Base-by-base conservation (phyloP, 2,329 filamentous ascomycete genomes). In the Bretziella fagacearum region DNA sequence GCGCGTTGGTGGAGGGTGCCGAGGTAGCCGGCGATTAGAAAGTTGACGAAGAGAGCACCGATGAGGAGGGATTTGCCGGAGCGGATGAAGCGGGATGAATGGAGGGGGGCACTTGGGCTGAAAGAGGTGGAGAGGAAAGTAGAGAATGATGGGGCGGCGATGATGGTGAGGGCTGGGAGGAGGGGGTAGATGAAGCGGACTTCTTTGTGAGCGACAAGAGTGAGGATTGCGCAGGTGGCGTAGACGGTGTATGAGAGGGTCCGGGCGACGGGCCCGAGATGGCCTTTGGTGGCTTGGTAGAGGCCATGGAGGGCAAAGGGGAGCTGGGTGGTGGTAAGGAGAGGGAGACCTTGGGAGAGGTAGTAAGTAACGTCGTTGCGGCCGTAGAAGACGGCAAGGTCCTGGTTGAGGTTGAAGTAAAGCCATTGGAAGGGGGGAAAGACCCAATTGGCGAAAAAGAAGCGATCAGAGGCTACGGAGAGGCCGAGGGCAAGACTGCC, bases 141-240 rank as follows among this genome's bases (percentile, higher is more conserved):
- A 2, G 73, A 66, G 13, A 84, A 63, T 2, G 77, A 70, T 0
- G 76, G 73, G 0, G 85, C 84, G 1, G 83, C 76, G 32, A 96
- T 67, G 52, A 94, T 66, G 59, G 91, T 84, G 5, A 98, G 71
- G n/a, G 79, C 71, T 1, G 91, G 89, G 1, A 96, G 71, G 15
- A 98, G 71, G 1, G 91, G 89, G 57, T 93, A 94, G 54, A 96
- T 83, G 66, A 98, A 98, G 56, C 91, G 84, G 55, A 94, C 84
- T 68, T 98, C 91, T 61, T 98, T 98, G 65, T 98, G 91, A 1
- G 85, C 78, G 54, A 96, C 83, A 40, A 83, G 58, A 1, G 84
- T 93, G 27, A 96, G 70, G 2, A 68, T 61, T 1, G 64, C 59
- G 7, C 82, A 63, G 49, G 79, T 81, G 25, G 74, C 61, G 47